Evolutionary conservation across 2,329 filamentous ascomycete species (phyloP), one percentile per base, ranked within the genome.

Genomic region (Calonectria pteridis): DNA sequence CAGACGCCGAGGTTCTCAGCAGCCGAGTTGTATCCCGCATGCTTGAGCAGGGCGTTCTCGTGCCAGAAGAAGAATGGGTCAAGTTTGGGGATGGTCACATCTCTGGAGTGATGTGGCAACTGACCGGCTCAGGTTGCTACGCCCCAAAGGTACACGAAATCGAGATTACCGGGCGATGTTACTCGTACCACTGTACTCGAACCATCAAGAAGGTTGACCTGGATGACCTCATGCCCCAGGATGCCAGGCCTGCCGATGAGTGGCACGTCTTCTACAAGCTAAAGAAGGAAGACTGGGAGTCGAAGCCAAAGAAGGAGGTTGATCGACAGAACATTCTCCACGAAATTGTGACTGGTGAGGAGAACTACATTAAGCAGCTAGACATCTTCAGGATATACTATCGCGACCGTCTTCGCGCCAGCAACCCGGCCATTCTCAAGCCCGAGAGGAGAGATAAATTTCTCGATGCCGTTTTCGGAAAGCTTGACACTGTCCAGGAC

Each of bases 61-160:
- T 97, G 6, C 93, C 93, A 18, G 96, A 98, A 40, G 97, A 99
- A 84, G 97, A 99, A 86, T 99, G 97, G 97, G 93, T 99, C 77
- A 98, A 97, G 82, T 96, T 98, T 82, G 94, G 95, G 9, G 88
- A 90, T 1, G 95, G 93, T 9, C 91, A 90, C 29, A 92, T 98
- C 80, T 96, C 94, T 28, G 97, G 97, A 70, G 96, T 99, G 6
- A 87, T 99, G 55, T 98, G 94, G 89, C 97, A 99, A 83, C 88
- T 99, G 63, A 98, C 96, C 4, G 95, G 96, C 9, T 92, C 92
- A 28, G 97, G 97, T 18, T 99, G 97, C 82, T 99, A 99, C 84
- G 93, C 96, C 5, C 91, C 95, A 0, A 94, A 93, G 80, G 84
- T 98, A 11, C 97, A 99, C 82, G 90, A 94, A 69, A 84, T 88